Evolutionary conservation across 192 early-diverging fungal species (phyloP), one percentile per base, ranked within the genome.

Genomic region (Coemansia sp.): DNA sequence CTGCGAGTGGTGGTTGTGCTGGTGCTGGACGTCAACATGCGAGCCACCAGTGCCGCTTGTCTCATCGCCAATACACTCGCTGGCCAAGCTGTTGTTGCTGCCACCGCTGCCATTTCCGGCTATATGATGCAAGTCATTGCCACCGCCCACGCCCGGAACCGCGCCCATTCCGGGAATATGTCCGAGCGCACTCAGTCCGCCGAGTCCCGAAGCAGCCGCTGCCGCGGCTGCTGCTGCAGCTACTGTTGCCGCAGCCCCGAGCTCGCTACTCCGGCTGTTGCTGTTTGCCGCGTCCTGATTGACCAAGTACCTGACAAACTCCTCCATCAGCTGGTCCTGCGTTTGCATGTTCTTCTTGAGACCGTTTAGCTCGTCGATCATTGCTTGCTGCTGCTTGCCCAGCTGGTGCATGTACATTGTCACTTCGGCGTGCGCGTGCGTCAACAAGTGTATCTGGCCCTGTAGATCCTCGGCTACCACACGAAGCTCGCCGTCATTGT

Each of bases 371-470:
- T 84, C 81, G 42, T 84, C 76, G n/a, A 78, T 62, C 74, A 84
- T 84, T 11, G 47, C 73, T 60, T 84, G 81, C 67, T 84, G 81
- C 62, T 78, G 77, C 68, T 78, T 84, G 66, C 77, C 71, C 39
- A 84, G 77, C 67, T 84, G 76, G 66, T 84, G 76, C 76, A 84
- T 84, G 55, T 84, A 84, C 77, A 84, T 78, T 38, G 81, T 76
- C 26, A 84, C 77, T 50, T 84, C 81, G 4, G 81, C 76, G 65
- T 84, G 81, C n/a, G 81, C 76, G 37, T 84, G 81, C 3, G 81
- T 78, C 35, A 84, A 62, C 64, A 84, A 61, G 37, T 84, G 81
- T 37, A 84, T 84, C 63, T 84, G 81, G 46, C 73, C 76, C 53
- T 84, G 81, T 40, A 84, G 61, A 40, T 84, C 81, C 28, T 84